Percentiles rank a stretch among this genome's conserved stretches.
These are phyloP conservation scores for Cydonia oblonga DNA, from an alignment of 331 rosid genomes.

Conservation along the genomic window DNA sequence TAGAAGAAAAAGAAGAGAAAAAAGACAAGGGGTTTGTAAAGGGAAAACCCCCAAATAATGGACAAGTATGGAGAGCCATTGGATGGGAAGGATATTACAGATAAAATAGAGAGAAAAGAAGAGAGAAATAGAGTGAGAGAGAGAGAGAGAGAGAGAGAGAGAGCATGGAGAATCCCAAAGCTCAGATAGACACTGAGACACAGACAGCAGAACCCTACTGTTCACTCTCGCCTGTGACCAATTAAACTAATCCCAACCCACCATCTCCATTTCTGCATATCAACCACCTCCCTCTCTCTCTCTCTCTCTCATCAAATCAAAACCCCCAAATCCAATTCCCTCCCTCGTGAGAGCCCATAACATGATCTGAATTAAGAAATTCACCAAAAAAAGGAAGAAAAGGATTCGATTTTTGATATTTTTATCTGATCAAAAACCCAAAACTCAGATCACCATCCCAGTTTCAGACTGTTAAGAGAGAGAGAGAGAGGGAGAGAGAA, in stretches of 20 bases:
- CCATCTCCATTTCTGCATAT: background rate
- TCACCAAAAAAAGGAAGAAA: background rate
- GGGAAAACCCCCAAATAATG: constrained; percentile 40
- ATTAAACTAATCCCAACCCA: constrained; percentile 33
- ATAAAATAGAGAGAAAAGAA: constrained; percentile 5
- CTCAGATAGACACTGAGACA: constrained; percentile 44
- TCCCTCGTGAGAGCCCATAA: background rate
- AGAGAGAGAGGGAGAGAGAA: background rate
- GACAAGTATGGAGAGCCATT: constrained; percentile 39
- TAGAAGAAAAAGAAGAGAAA: background rate
- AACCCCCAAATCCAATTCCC: constrained; percentile 2
- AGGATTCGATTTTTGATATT: constrained; percentile 2
- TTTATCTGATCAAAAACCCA: background rate
- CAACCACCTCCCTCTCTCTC: background rate
- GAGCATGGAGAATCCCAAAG: constrained; percentile 57
- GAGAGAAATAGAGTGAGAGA: background rate
- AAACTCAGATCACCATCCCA: background rate
- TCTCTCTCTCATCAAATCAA: background rate
- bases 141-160: constrained; percentile 2
- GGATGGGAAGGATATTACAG: constrained; percentile 25
- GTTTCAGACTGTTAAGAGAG: background rate
- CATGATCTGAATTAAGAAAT: constrained; percentile 22
- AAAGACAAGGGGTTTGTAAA: constrained; percentile 23
- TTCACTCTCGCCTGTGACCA: constrained; percentile 29
- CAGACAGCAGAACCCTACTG: constrained; percentile 46